Conservation (phyloP, 441 rosid genomes). For the Pelargonium myrrhifolium region DNA sequence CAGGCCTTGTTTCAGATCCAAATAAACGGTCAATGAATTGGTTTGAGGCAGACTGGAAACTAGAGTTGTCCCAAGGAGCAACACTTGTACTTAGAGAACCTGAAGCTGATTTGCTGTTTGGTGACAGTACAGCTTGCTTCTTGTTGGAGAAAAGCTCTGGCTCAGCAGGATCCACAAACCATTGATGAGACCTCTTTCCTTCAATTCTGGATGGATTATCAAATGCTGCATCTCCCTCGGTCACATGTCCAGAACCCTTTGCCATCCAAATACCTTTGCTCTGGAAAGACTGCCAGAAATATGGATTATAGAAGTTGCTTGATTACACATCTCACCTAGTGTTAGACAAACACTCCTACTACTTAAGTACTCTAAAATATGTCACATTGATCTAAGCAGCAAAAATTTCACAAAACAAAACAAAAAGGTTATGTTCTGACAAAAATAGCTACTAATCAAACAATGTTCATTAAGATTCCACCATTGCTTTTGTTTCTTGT, state of each 20-base stretch:
- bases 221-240: slow-evolving; percentile 39
- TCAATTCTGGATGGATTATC: slow-evolving; percentile 39
- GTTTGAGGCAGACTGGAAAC: slow-evolving; percentile 41
- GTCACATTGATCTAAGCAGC: neutral
- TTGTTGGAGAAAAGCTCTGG: slow-evolving; percentile 49
- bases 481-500: neutral
- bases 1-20: slow-evolving; percentile 44
- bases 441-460: neutral
- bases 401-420: neutral
- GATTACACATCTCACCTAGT: neutral
- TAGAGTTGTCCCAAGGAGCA: slow-evolving; percentile 46
- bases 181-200: slow-evolving; percentile 49
- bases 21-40: slow-evolving; percentile 43
- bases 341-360: neutral
- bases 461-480: neutral
- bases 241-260: slow-evolving; percentile 35
- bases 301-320: slow-evolving; percentile 3
- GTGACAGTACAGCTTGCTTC: slow-evolving; percentile 48
- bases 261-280: slow-evolving; percentile 52
- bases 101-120: slow-evolving; percentile 28
- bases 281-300: slow-evolving; percentile 39
- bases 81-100: slow-evolving; percentile 29
- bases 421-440: neutral
- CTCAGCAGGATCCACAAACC: slow-evolving; percentile 46
- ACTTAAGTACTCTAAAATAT: neutral